Evolutionary conservation across 129 eudicot genomes (phyloP).

Genomic region (Apium graveolens): DNA sequence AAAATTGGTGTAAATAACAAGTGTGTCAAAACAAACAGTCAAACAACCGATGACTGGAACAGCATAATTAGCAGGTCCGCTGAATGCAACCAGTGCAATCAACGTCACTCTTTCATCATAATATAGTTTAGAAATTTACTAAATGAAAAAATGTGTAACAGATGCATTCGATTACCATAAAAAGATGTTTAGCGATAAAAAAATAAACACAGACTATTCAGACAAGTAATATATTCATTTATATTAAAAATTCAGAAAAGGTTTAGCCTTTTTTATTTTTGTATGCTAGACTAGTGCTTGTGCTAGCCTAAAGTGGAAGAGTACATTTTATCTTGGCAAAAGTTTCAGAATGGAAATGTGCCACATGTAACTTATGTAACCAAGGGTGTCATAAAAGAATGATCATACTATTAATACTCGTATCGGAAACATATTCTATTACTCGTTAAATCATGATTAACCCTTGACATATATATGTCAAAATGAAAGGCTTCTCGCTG

Average conservation of each 20-base stretch:
- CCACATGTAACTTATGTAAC: not conserved
- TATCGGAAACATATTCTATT: not conserved
- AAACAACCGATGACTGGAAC: too few species aligned
- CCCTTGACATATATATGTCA: not conserved
- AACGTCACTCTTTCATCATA: not conserved
- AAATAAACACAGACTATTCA: not conserved
- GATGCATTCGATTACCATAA: not conserved
- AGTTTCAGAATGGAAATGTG: not conserved
- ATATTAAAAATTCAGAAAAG: not conserved
- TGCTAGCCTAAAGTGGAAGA: not conserved
- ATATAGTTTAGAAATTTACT: not conserved
- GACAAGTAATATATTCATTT: not conserved
- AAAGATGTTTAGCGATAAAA: not conserved
- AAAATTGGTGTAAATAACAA: not conserved
- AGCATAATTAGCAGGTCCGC: not conserved
- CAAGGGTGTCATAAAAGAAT: not conserved
- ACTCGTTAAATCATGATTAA: not conserved
- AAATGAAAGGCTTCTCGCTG: not conserved
- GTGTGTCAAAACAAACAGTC: too few species aligned
- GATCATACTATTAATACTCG: not conserved
- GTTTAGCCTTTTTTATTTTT: not conserved
- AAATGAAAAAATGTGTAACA: not conserved
- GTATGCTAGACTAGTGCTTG: not conserved
- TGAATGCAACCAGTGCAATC: not conserved
- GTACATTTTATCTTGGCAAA: not conserved